These are phyloP conservation scores for Cladosporium sphaerospermum DNA, from an alignment of 2,329 filamentous ascomycete species.

Conservation along the genomic window DNA sequence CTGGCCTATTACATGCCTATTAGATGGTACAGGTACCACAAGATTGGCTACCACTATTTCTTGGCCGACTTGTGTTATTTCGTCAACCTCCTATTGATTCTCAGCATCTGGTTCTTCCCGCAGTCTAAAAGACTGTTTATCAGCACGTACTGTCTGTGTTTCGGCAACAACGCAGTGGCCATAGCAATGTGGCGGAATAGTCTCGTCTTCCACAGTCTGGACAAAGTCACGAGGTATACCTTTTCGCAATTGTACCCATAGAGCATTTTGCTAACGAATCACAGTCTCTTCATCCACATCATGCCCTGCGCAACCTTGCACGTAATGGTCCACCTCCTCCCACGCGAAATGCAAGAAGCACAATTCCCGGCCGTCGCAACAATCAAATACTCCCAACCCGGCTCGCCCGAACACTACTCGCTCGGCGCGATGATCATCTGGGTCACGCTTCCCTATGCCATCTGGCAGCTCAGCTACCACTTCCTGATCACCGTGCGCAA, in stretches of 20 bases:
- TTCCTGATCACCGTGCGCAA: constrained; percentile 91
- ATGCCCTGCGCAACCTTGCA: constrained; percentile 96
- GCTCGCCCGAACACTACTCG: constrained; percentile 68
- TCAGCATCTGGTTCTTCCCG: constrained; percentile 87
- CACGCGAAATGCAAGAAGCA: constrained; percentile 56
- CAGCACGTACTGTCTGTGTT: constrained; percentile 83
- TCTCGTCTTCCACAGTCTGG: constrained; percentile 94
- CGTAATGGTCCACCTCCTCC: constrained; percentile 78
- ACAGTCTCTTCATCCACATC: constrained; percentile 92
- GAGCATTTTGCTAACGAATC: constrained; percentile 11
- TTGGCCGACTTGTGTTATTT: constrained; percentile 97
- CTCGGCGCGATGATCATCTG: constrained; percentile 83
- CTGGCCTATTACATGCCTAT: constrained; percentile 87
- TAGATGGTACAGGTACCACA: constrained; percentile 83
- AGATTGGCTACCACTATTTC: constrained; percentile 93
- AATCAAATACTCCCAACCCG: constrained; percentile 63
- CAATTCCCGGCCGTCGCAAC: constrained; percentile 81
- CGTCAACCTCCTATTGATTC: constrained; percentile 77
- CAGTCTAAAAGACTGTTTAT: constrained; percentile 86
- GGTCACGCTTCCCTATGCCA: constrained; percentile 84
- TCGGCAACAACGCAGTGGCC: constrained; percentile 93
- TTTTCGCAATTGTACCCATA: background rate
- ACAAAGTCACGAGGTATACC: constrained; percentile 79
- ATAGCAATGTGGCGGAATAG: constrained; percentile 99
- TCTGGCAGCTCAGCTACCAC: constrained; percentile 93